Percentiles rank a stretch among this genome's conserved stretches.
These are phyloP conservation scores for Plasmodium yoelii DNA, from an alignment of 169 alveolate species.

Conservation along the genomic window DNA sequence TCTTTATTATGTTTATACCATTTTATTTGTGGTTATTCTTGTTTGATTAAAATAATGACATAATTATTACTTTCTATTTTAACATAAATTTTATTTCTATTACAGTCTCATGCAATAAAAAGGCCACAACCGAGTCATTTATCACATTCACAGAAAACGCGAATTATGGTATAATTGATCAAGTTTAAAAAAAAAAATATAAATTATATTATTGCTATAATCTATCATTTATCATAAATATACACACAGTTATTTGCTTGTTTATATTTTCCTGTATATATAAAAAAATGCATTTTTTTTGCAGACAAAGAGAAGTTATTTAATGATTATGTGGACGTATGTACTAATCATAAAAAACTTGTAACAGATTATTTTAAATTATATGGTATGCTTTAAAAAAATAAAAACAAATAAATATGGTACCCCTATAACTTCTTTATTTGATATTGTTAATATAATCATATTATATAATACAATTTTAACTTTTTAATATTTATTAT, in stretches of 20 bases:
- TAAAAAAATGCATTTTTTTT: not conserved
- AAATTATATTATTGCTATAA: not conserved
- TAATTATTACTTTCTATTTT: not conserved
- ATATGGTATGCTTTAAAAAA: conserved; percentile 38
- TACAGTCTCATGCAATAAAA: conserved; percentile 25
- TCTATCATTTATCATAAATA: not conserved
- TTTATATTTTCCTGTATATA: not conserved
- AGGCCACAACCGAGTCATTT: conserved; percentile 7
- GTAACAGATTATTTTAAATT: conserved; percentile 59
- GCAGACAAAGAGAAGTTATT: conserved; percentile 39
- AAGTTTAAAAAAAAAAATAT: not conserved
- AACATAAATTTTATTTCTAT: not conserved
- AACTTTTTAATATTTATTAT: not conserved
- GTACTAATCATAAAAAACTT: conserved; percentile 53
- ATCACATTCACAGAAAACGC: not conserved
- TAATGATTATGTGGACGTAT: conserved; percentile 21
- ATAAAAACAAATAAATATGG: not conserved
- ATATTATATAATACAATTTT: not conserved
- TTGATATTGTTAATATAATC: no score
- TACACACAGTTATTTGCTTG: not conserved
- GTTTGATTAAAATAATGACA: not conserved
- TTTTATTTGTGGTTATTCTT: no score
- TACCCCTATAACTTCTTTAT: no score
- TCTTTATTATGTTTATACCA: not conserved
- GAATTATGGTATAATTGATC: not conserved